These are phyloP conservation scores for Coffea humblotiana DNA, from an alignment of 305 asterid species.

Conservation along the genomic window DNA sequence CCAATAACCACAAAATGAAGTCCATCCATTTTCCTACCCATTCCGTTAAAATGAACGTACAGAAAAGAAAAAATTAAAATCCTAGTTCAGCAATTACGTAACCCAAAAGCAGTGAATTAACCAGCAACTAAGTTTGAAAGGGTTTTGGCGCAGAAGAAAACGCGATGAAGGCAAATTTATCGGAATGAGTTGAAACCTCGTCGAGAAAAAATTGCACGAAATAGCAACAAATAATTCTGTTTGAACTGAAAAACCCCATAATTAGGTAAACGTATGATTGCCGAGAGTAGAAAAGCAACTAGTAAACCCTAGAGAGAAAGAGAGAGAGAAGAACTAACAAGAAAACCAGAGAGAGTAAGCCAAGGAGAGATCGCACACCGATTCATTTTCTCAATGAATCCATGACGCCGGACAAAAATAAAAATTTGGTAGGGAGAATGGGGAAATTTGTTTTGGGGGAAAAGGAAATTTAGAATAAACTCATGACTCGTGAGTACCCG, in stretches of 20 bases:
- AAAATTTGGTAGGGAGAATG: background rate
- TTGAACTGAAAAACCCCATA: constrained; percentile 40
- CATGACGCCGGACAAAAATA: constrained; percentile 5
- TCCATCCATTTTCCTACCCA: background rate
- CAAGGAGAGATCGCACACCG: constrained; percentile 17
- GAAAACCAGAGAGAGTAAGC: constrained; percentile 24
- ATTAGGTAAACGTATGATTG: constrained; percentile 19
- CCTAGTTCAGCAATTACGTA: constrained; percentile 10
- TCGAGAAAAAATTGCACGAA: constrained; percentile 1
- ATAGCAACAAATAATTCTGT: constrained; percentile 22
- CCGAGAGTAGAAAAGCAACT: constrained; percentile 27
- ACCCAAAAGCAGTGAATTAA: background rate
- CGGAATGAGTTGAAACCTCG: constrained; percentile 8
- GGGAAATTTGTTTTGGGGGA: background rate
- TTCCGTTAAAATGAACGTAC: constrained; percentile 14
- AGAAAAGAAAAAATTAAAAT: background rate
- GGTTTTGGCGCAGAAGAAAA: background rate
- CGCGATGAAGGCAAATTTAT: constrained; percentile 3
- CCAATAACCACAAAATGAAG: background rate
- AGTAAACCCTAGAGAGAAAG: constrained; percentile 48
- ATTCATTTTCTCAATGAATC: constrained; percentile 30
- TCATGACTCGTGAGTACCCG: background rate
- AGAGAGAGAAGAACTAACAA: constrained; percentile 8
- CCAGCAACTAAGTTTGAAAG: background rate
- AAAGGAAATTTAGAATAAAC: background rate